Base-by-base conservation (phyloP, 257 asterid species). In the Plantago elongata region DNA sequence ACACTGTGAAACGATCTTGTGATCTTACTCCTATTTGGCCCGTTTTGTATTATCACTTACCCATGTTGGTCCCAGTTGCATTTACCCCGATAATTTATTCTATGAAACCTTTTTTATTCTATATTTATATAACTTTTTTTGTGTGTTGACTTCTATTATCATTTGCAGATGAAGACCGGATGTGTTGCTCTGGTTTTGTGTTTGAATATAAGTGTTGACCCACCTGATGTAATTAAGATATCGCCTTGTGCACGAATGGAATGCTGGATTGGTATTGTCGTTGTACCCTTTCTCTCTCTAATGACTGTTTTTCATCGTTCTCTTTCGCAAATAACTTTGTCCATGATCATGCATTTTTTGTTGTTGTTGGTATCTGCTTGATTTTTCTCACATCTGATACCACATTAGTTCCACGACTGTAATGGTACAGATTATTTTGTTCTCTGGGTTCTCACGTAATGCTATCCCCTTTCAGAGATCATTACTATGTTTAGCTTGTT, bases 221-320 rank as follows among this genome's bases (percentile, higher is more conserved):
- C 99, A 29, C 99, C 99, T 68, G 97, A 93, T 82, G 97, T 93
- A 17, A 89, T 93, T 75, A 93, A 93, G 94, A 93, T 93, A 73
- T 85, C 99, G 66, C 97, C 99, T 72, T 89, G 99, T 85, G 97
- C 99, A 48, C 87, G 99, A 60, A 83, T 93, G 95, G 99, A 93
- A 74, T 93, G 97, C 81, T 93, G 97, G 99, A 88, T 89, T 52
- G 99, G 99, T 93, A 89, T 68, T 61, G 54, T 69, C 69, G 44
- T 58, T 69, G 50, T 72, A 29, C 54, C 65, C 69, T 50, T 62
- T 68, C 40, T 70, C 40, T 56, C 4, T 12, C 18, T 47, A 45
- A 65, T 37, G 58, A 43, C 38, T 46, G 5, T 45, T 55, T 56
- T 50, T 7, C 56, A 22, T 11, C 3, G 17, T 6, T 51, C 55